A percentile compares a stretch with the other conserved stretches of the same genome.
phyloP scores from a whole-genome alignment of 305 asterid genomes.

The Fraxinus dipetala region DNA sequence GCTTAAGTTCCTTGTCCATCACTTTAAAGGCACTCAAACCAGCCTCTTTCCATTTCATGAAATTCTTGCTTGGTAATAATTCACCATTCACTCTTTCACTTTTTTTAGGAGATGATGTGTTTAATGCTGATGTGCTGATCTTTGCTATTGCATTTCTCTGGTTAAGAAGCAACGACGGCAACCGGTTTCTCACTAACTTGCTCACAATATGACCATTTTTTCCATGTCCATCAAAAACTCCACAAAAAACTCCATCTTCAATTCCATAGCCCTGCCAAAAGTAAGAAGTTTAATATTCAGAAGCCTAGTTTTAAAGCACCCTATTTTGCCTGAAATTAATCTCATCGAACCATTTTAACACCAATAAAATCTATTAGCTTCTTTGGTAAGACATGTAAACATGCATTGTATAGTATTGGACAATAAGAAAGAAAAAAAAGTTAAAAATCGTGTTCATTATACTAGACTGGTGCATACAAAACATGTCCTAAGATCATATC shows the following conservation, averaged over 20 bases:
- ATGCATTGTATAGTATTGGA: background rate
- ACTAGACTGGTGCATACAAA: background rate
- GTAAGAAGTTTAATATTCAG: background rate
- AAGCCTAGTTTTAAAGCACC: background rate
- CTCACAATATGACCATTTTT: slow-evolving; percentile 66
- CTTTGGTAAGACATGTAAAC: background rate
- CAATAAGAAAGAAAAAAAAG: background rate
- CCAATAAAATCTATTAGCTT: background rate
- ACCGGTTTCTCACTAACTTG: slow-evolving; percentile 60
- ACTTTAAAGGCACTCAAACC: slow-evolving; percentile 55
- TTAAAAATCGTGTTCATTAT: background rate
- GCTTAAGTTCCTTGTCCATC: slow-evolving; percentile 63
- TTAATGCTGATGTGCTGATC: slow-evolving; percentile 13
- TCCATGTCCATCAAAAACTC: slow-evolving; percentile 90
- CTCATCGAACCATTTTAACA: background rate
- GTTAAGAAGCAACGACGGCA: slow-evolving; percentile 58
- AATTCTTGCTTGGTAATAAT: slow-evolving; percentile 30
- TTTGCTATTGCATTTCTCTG: slow-evolving; percentile 42
- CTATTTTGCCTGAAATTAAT: background rate
- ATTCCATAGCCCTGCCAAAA: slow-evolving; percentile 61
- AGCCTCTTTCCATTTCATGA: slow-evolving; percentile 64
- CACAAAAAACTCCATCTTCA: slow-evolving; percentile 57
- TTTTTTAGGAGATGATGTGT: slow-evolving; percentile 12
- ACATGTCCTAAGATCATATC: background rate
- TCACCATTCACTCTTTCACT: slow-evolving; percentile 30